Base-by-base conservation (phyloP, 352 stramenopile genomes). In the Globisporangium yorkense region DNA sequence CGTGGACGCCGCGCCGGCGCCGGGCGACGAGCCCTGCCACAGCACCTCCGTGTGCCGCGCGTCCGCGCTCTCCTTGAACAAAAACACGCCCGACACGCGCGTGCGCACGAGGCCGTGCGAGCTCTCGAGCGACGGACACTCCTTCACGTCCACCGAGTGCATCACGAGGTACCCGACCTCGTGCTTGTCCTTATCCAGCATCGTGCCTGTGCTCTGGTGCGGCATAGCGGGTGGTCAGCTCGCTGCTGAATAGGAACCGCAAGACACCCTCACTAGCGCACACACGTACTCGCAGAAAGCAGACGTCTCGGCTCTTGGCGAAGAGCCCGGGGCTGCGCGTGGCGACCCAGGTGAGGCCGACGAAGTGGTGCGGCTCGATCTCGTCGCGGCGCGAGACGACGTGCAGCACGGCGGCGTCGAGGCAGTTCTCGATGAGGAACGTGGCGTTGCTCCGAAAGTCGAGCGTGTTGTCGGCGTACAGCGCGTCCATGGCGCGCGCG, bases 291-390 rank as follows among this genome's bases (percentile, higher is more conserved):
- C 72, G 65, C 7, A 89, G 61, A 40, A 76, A 89, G 56, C 75
- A 87, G 1, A 87, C 15, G 53, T 89, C 80, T 40, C 74, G 66
- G 66, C 69, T 87, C 64, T 84, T 87, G 41, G 67, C 59, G 37
- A 89, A 87, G n/a, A 84, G 39, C 2, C 75, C 68, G 0, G 71
- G 56, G 20, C 63, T 75, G 24, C 72, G 67, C 43, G 66, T 60
- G 3, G 75, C 77, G 51, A 83, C 13, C 80, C 80, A 89, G 61
- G 88, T 84, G 53, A 89, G 71, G n/a, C 80, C 80, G 16, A 89
- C 67, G 61, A 79, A 89, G 51, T 75, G 68, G 53, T 78, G 68
- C 33, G 77, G 75, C 50, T 79, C 55, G 39, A 70, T 46, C 37
- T 77, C 67, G 27, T 66, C 72, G 35, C 56, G 61, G 4, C 66